Evolutionary conservation across 257 asterid species (phyloP).

Genomic region (Coffea eugenioides): DNA sequence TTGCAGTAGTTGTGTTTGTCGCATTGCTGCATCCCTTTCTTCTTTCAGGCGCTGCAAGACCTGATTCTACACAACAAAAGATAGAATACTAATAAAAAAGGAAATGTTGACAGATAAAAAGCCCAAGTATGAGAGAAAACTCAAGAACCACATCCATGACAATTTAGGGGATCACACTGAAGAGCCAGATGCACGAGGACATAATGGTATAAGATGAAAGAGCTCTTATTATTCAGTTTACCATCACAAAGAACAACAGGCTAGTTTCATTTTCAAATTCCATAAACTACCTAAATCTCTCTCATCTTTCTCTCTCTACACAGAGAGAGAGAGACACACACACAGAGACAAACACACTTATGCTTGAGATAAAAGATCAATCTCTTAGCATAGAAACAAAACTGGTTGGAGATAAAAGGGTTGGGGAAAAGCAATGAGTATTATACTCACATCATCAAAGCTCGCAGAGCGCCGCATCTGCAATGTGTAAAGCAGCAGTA

Average conservation of each 20-base stretch:
- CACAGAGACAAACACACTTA: neutral
- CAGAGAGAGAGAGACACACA: neutral
- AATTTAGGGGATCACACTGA: neutral
- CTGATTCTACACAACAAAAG: conserved; percentile 25
- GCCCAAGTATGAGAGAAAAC: neutral
- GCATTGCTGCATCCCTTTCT: conserved; percentile 44
- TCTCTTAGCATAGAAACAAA: conserved; percentile 9
- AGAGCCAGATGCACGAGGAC: neutral
- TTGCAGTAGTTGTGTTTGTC: conserved; percentile 40
- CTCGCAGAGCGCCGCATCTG: conserved; percentile 17
- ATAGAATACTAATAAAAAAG: conserved; percentile 6
- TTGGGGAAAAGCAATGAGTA: neutral
- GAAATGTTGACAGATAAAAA: neutral
- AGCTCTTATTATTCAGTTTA: neutral
- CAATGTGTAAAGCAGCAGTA: neutral
- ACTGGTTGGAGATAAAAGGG: neutral
- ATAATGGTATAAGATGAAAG: neutral
- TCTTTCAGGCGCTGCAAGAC: conserved; percentile 44
- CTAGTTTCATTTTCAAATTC: neutral
- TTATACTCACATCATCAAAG: conserved; percentile 23
- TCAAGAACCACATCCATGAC: neutral
- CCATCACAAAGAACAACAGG: neutral
- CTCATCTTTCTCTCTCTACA: neutral
- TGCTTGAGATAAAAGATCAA: neutral
- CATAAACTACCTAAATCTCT: neutral